Base-by-base conservation (phyloP, 352 stramenopile genomes). In the Peronosclerospora sorghi region DNA sequence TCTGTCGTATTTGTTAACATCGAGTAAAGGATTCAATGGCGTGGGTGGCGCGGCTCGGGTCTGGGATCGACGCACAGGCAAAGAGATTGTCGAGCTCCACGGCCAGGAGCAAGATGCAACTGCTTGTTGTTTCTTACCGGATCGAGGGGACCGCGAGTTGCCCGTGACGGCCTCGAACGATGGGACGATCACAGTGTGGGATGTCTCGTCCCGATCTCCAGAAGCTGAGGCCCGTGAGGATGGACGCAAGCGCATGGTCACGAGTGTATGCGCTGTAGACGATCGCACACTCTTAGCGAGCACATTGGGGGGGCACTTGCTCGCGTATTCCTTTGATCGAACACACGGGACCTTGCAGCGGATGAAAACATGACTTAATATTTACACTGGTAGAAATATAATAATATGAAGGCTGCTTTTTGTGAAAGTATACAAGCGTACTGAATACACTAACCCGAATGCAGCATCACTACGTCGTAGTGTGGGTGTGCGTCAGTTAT, bases 11-110 rank as follows among this genome's bases (percentile, higher is more conserved):
- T 15, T 93, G 8, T 35, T 90, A 21, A 91, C 81, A 2, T 87
- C 77, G 2, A 93, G 81, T 46, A 93, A 91, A 51, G 81, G 81
- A 0, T 90, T 90, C 45, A 93, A 83, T 35, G 73, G 78, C 8
- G 70, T 93, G 18, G 81, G 81, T 1, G 74, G 66, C 18, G 81
- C 91, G 38, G 62, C 73, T 13, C 66, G 78, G 43, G 62, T 93
- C 2, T 93, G 81, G 81, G 81, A 93, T 43, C 65, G 78, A 38
- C 76, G 81, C 6, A 83, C 46, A 19, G 62, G 58, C 13, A 80
- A 70, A 36, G 67, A 86, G 42, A 18, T 87, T 0, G 27, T 61
- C 8, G 59, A 86, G 51, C 72, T 78, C 15, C 35, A 59, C 10
- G 81, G 78, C 2, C 78, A 90, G 10, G 61, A 85, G 28, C 78